Evolutionary conservation across 208 protist species (phyloP), one percentile per base, ranked within the genome.

Genomic region (Crithidia thermophila): DNA sequence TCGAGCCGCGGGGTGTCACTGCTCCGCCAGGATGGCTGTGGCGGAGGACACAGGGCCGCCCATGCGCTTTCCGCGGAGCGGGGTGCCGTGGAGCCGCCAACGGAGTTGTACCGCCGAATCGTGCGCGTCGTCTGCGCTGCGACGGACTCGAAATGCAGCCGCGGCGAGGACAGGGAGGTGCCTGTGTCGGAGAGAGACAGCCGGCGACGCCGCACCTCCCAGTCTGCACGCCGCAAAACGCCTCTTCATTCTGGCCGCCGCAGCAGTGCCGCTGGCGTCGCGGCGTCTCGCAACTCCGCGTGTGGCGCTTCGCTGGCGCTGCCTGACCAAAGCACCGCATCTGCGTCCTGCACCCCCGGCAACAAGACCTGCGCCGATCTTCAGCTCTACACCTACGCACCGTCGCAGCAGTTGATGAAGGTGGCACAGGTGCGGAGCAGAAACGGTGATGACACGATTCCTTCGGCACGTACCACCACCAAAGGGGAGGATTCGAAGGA

Each of bases 381-480:
- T 43, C 69, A 69, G 69, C 69, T 75, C 55, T 69, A 65, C 55
- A 65, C 69, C 8, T 14, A 69, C 46, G 10, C 69, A 7, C 69
- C 61, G 27, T 42, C 61, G 2, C 65, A 62, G 34, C 30, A 51
- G 20, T 37, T 59, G 42, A 16, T 52, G 20, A 42, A 37, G 40
- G 18, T 43, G 28, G 58, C 43, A 16, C 31, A 14, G 14, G 31
- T n/a, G 0, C 5, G 3, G 13, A 34, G 34, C n/a, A n/a, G n/a
- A n/a, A n/a, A n/a, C n/a, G n/a, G n/a, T n/a, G n/a, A n/a, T n/a
- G n/a, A n/a, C n/a, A n/a, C n/a, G n/a, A n/a, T n/a, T n/a, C n/a
- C n/a, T n/a, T n/a, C n/a, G n/a, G n/a, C n/a, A n/a, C n/a, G n/a
- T n/a, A n/a, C n/a, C n/a, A n/a, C n/a, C n/a, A n/a, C n/a, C n/a